Evolutionary conservation across 768 basidiomycete genomes (phyloP).

Genomic region (Daedaleopsis nitida): DNA sequence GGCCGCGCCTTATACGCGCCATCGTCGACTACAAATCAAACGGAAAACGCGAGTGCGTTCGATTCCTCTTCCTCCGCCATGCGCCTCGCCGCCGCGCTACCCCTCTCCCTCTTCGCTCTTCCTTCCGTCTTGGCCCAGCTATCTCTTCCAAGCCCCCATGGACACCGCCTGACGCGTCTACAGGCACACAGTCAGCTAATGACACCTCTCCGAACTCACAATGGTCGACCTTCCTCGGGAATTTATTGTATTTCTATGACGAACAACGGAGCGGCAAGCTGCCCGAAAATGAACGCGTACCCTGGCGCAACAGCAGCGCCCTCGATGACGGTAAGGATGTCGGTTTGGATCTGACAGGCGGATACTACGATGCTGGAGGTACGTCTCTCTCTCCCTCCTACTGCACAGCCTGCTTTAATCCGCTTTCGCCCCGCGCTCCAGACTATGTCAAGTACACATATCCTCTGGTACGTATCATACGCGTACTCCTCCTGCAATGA

Average conservation of each 20-base stretch:
- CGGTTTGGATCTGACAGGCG: conserved; percentile 77
- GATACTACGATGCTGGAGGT: conserved; percentile 95
- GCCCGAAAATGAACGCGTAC: conserved; percentile 66
- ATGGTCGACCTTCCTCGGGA: conserved; percentile 82
- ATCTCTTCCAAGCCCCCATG: conserved; percentile 64
- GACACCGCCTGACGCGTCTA: conserved; percentile 59
- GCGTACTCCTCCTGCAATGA: not conserved
- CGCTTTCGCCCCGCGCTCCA: conserved; percentile 43
- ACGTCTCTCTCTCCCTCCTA: conserved; percentile 4
- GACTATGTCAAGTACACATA: conserved; percentile 90
- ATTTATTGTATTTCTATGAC: conserved; percentile 87
- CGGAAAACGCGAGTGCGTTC: not conserved
- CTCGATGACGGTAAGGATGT: conserved; percentile 76
- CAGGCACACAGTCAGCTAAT: conserved; percentile 44
- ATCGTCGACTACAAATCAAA: too few relatives aligned
- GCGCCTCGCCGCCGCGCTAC: not conserved
- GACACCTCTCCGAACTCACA: conserved; percentile 58
- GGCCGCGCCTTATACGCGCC: not conserved
- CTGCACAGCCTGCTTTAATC: too few relatives aligned
- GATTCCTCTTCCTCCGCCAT: conserved; percentile 1
- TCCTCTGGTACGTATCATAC: conserved; percentile 59
- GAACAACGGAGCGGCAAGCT: conserved; percentile 85
- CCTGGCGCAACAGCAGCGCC: conserved; percentile 86
- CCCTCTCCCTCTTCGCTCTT: not conserved
- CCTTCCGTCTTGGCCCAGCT: conserved; percentile 45